Evolutionary conservation across 2,329 filamentous ascomycete genomes (phyloP).

Genomic region (Penicillium sclerotiorum): DNA sequence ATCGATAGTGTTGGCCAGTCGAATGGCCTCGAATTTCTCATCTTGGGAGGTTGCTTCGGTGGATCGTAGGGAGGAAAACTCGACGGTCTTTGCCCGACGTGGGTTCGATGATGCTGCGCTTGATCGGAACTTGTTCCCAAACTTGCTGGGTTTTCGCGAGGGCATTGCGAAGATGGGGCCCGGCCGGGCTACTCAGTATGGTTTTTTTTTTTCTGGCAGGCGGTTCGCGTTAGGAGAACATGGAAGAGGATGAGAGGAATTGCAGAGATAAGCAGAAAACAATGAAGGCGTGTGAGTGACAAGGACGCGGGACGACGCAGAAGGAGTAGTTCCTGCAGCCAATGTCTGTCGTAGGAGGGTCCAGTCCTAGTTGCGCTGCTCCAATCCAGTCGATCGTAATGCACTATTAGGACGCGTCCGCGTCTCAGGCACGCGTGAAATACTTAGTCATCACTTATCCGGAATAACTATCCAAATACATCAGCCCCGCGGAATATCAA

Average conservation of each 20-base stretch:
- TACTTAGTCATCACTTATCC: conserved; percentile 21
- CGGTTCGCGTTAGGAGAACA: conserved; percentile 23
- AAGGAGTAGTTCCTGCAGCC: conserved; percentile 6
- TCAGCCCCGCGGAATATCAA: conserved; percentile 6
- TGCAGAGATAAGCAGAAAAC: background rate
- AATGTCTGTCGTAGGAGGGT: conserved; percentile 15
- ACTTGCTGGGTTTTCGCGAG: conserved; percentile 60
- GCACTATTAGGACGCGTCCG: conserved; percentile 35
- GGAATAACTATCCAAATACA: conserved; percentile 27
- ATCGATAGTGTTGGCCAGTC: conserved; percentile 85
- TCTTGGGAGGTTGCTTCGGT: conserved; percentile 87
- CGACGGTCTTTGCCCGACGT: conserved; percentile 72
- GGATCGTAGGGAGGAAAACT: conserved; percentile 71
- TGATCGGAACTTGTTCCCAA: conserved; percentile 62
- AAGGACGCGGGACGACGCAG: background rate
- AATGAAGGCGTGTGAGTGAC: background rate
- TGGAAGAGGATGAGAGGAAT: conserved; percentile 16
- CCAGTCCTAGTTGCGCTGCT: conserved; percentile 17
- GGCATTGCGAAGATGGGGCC: conserved; percentile 46
- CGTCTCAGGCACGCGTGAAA: conserved; percentile 33
- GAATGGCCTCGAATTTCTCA: conserved; percentile 86
- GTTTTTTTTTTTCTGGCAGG: conserved; percentile 17
- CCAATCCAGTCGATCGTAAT: conserved; percentile 22
- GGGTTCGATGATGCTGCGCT: conserved; percentile 48
- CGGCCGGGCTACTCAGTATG: conserved; percentile 27